Evolutionary conservation across 2,329 filamentous ascomycete genomes (phyloP).

Genomic region (Zymoseptoria ardabiliae): DNA sequence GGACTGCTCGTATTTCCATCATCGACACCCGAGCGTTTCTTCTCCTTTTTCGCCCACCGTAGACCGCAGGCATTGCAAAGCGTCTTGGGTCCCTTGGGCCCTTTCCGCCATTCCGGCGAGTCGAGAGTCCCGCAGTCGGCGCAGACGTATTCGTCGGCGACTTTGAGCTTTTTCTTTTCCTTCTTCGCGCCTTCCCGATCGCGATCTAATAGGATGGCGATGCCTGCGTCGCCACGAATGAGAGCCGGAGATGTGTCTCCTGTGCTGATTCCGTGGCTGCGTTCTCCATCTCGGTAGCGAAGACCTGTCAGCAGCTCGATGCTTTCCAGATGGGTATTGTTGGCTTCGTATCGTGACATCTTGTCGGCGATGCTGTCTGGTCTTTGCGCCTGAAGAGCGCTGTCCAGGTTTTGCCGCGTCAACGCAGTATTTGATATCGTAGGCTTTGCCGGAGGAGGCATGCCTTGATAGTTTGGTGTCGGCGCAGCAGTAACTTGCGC

Average conservation of each 20-base stretch:
- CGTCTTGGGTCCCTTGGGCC: constrained; percentile 85
- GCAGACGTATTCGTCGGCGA: constrained; percentile 81
- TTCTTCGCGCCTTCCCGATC: constrained; percentile 78
- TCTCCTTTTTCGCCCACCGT: constrained; percentile 35
- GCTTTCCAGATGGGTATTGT: constrained; percentile 66
- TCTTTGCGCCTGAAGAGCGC: constrained; percentile 55
- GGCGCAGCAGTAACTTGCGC: constrained; percentile 7
- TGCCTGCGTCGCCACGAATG: constrained; percentile 78
- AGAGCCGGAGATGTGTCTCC: constrained; percentile 73
- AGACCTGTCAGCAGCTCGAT: constrained; percentile 92
- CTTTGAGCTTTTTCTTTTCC: constrained; percentile 80
- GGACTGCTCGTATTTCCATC: constrained; percentile 17
- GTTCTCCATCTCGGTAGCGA: constrained; percentile 79
- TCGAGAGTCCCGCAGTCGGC: constrained; percentile 92
- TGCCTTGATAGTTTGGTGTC: constrained; percentile 42
- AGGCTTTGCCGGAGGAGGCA: constrained; percentile 61
- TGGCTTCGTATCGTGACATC: constrained; percentile 72
- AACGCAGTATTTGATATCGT: constrained; percentile 58
- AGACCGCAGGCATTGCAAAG: constrained; percentile 86
- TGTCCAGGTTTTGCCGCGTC: constrained; percentile 74
- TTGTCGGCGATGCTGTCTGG: constrained; percentile 76
- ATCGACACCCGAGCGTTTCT: constrained; percentile 28
- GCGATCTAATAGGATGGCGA: constrained; percentile 73
- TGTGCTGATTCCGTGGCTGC: constrained; percentile 79
- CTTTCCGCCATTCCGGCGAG: constrained; percentile 93